Percentiles rank a stretch among this genome's conserved stretches.
phyloP scores from a whole-genome alignment of 208 protist genomes.

The Acanthamoeba lenticulata region DNA sequence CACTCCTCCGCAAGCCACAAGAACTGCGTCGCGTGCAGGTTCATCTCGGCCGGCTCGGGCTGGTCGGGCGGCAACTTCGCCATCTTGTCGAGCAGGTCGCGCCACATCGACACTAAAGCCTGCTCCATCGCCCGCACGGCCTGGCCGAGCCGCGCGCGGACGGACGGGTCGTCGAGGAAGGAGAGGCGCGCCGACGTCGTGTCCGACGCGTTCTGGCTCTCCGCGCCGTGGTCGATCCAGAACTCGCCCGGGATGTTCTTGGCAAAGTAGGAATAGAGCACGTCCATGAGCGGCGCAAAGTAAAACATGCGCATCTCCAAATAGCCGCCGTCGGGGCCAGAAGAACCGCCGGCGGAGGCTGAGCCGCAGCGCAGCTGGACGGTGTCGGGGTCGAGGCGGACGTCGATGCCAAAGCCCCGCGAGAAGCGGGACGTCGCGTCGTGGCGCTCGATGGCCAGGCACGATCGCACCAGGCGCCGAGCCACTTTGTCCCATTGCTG shows the following conservation, averaged over 20 bases:
- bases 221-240: neutral
- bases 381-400: neutral
- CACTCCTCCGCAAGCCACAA: constrained; percentile 59
- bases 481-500: constrained; percentile 19
- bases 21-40: neutral
- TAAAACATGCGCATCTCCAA: constrained; percentile 45
- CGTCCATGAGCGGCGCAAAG: constrained; percentile 31
- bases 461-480: neutral
- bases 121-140: neutral
- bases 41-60: too few species aligned
- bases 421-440: neutral
- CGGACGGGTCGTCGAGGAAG: neutral
- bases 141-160: neutral
- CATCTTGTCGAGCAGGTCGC: neutral
- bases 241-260: constrained; percentile 65
- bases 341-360: neutral
- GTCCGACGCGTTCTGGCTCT: neutral
- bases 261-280: constrained; percentile 44
- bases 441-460: neutral
- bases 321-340: neutral
- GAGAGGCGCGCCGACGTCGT: neutral
- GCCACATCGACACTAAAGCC: neutral
- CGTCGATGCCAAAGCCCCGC: neutral
- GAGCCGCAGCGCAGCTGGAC: neutral
- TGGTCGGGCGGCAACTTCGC: neutral